phyloP scores from a whole-genome alignment of 2,329 filamentous ascomycete genomes.

The Alternaria conjuncta region DNA sequence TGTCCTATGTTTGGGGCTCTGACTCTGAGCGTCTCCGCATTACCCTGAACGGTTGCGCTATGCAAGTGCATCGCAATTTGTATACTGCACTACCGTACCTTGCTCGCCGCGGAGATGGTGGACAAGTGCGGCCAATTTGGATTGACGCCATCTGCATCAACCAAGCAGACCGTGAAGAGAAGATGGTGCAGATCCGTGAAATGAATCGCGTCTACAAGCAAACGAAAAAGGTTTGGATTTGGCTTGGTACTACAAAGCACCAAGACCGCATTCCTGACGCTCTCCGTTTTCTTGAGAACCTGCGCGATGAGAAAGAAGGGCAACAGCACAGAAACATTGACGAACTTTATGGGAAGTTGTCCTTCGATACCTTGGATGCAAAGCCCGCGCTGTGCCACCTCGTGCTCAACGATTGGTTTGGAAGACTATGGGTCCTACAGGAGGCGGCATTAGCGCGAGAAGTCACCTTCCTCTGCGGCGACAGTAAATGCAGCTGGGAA shows the following conservation, averaged over 20 bases:
- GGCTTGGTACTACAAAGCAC: fast-evolving
- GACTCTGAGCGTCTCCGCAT: no score
- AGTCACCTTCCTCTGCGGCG: no score
- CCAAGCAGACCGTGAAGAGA: neutral
- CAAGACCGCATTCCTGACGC: neutral
- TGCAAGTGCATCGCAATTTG: neutral
- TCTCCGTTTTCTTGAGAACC: neutral
- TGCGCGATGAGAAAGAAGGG: no score
- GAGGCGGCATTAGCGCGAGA: no score
- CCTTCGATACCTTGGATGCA: no score
- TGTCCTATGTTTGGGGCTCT: neutral
- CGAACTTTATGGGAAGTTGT: no score
- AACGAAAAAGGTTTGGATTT: neutral
- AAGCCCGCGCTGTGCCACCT: no score
- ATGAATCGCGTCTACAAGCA: neutral
- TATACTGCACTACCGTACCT: neutral
- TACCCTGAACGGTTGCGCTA: fast-evolving
- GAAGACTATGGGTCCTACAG: no score
- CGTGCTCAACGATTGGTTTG: no score
- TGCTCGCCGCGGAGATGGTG: neutral
- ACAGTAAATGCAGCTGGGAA: no score
- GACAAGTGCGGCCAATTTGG: neutral
- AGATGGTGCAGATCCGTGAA: neutral
- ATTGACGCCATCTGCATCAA: neutral
- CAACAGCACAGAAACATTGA: no score